Base-by-base conservation (phyloP, 2,329 filamentous ascomycete genomes). In the Pyrenophora seminiperda region DNA sequence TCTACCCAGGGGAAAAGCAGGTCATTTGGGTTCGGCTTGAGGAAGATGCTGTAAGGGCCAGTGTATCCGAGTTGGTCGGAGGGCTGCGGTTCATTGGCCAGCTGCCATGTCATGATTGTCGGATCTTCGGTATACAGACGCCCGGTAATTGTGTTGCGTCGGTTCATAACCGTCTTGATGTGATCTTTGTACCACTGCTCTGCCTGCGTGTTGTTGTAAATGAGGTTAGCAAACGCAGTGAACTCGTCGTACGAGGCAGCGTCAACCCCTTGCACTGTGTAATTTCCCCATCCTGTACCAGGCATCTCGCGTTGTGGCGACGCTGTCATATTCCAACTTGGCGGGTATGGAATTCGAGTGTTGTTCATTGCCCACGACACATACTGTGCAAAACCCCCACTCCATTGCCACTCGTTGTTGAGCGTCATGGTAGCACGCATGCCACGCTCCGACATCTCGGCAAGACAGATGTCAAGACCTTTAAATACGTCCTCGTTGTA, bases 391-490 rank as follows among this genome's bases (percentile, higher is more conserved):
- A 74, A 74, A 0, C 73, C 73, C 6, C 73, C 73, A 13, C 56
- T 64, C 73, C 73, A 75, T 43, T 75, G 73, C 73, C 73, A 75
- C 54, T 74, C 67, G 36, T 74, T 67, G 6, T 61, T 65, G 3
- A 75, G 53, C 0, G 73, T 74, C 72, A 75, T 75, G 10, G 73
- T 75, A 15, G 73, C 73, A 15, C 73, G 62, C 66, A 75, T 75
- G 4, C 72, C 72, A 6, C 73, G 59, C 49, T 71, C 71, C 6
- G 64, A 63, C 67, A 75, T 73, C 49, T 75, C 73, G n/a, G 61
- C 67, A 10, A 75, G 61, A 41, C 73, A 75, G 10, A 68, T 61
- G 33, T 75, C 73, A 13, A 75, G 54, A 7, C 72, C 72, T 20
- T 66, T 53, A 51, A 74, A 74, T 5, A 75, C 53, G 14, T 69